Base-by-base conservation (phyloP, 805 yeast species). In the Dipodascopsis tothii region DNA sequence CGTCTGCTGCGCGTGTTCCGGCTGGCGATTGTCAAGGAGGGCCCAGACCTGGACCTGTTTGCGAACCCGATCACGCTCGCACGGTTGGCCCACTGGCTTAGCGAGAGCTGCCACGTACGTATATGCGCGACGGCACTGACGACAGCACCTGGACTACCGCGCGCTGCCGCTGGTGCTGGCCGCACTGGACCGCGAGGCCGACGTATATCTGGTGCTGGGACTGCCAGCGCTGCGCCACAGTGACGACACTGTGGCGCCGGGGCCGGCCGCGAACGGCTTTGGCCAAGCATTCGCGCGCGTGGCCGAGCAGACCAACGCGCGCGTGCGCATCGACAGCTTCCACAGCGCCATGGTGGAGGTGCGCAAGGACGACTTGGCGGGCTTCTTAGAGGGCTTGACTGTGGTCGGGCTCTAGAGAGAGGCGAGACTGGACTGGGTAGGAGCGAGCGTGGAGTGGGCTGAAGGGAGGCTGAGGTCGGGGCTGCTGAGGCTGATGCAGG, bases 311-410 rank as follows among this genome's bases (percentile, higher is more conserved):
- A 83, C 95, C 4, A 90, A 87, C 34, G 96, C 96, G 2, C 79
- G 83, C 55, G 87, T 87, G 17, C 74, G 90, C 56, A 83, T 92
- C 50, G 97, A 92, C 61, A 86, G 95, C 58, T 92, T 92, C 64
- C 97, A 92, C 60, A 84, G 94, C 51, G 79, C 96, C 2, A 84
- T 92, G 19, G 86, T 92, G 35, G 96, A 92, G 65, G 80, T 92
- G 35, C 67, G 85, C 47, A 81, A 80, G 58, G 95, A 88, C 39
- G 98, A 92, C 60, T 67, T 92, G 50, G 71, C 86, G 3, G 84
- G 95, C 39, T 92, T 92, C 58, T 65, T 92, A 48, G 97, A 92
- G 60, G 77, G 78, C 46, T 67, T 90, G 49, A 84, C 95, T 7
- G 61, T 36, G 4, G 43, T 48, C 11, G 52, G 45, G 2, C 21